A percentile compares a stretch with the other conserved stretches of the same genome.
phyloP scores from a whole-genome alignment of 2,329 filamentous ascomycete species.

The Trichoderma atroviride region DNA sequence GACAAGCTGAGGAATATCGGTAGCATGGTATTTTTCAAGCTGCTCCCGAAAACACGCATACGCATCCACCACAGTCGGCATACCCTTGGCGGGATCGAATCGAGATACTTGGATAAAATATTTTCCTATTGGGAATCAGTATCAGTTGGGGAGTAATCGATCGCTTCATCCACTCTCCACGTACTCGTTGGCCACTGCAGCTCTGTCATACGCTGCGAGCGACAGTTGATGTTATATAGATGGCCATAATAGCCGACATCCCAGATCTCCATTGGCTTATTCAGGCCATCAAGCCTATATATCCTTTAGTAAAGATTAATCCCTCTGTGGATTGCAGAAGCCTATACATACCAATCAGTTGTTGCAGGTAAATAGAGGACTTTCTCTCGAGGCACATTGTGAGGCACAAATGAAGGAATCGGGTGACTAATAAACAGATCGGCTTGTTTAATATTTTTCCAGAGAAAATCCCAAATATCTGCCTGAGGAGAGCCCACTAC shows the following conservation, averaged over 20 bases:
- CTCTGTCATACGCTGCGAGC: conserved; percentile 60
- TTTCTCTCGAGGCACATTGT: conserved; percentile 64
- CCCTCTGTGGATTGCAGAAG: accelerated
- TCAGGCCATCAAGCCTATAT: conserved; percentile 69
- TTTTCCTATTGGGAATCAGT: conserved; percentile 47
- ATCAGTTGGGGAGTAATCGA: neutral
- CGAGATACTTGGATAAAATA: conserved; percentile 82
- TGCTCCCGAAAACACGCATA: conserved; percentile 72
- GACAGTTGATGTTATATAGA: conserved; percentile 67
- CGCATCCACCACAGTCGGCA: conserved; percentile 73
- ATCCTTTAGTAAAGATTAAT: neutral
- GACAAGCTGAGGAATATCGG: conserved; percentile 66
- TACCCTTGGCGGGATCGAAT: conserved; percentile 83
- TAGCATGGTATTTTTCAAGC: conserved; percentile 55
- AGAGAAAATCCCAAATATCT: conserved; percentile 76
- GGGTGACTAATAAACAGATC: conserved; percentile 85
- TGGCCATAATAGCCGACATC: conserved; percentile 74
- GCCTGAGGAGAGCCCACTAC: conserved; percentile 66
- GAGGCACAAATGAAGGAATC: conserved; percentile 73
- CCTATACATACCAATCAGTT: conserved; percentile 63
- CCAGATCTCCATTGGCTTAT: conserved; percentile 72
- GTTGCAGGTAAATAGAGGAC: conserved; percentile 78
- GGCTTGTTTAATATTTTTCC: conserved; percentile 68
- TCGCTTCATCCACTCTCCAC: conserved; percentile 21
- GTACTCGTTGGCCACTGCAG: conserved; percentile 58